These are phyloP conservation scores for Lolium perenne DNA, from an alignment of 176 grass and related monocot species.

Conservation along the genomic window DNA sequence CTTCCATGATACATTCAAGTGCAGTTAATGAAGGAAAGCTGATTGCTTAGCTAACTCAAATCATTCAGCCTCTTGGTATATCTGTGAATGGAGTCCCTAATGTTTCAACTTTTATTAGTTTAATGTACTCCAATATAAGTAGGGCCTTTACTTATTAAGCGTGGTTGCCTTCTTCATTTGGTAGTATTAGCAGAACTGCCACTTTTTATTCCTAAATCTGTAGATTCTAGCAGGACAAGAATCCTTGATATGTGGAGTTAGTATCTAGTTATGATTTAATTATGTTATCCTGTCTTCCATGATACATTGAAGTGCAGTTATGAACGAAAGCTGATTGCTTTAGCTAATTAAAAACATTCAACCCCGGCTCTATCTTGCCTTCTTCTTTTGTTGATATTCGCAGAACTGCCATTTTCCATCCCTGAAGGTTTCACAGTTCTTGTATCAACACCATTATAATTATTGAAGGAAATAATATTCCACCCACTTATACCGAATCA, in stretches of 20 bases:
- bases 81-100: neutral
- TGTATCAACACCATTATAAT: neutral
- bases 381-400: no score
- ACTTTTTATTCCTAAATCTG: slow-evolving; percentile 6
- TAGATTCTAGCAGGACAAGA: neutral
- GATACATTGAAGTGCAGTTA: no score
- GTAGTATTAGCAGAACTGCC: neutral
- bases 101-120: neutral
- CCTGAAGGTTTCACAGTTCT: neutral
- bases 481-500: neutral
- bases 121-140: neutral
- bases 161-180: neutral
- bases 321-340: no score
- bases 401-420: no score
- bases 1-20: neutral
- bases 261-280: no score
- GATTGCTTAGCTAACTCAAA: neutral
- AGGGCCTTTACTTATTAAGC: neutral
- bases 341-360: no score
- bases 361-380: no score
- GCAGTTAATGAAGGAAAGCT: slow-evolving; percentile 19
- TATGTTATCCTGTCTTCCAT: no score
- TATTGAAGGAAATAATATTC: neutral
- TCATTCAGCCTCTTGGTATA: neutral
- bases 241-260: no score